Conservation (phyloP, 495 filamentous ascomycete genomes). For the Cudoniella acicularis region DNA sequence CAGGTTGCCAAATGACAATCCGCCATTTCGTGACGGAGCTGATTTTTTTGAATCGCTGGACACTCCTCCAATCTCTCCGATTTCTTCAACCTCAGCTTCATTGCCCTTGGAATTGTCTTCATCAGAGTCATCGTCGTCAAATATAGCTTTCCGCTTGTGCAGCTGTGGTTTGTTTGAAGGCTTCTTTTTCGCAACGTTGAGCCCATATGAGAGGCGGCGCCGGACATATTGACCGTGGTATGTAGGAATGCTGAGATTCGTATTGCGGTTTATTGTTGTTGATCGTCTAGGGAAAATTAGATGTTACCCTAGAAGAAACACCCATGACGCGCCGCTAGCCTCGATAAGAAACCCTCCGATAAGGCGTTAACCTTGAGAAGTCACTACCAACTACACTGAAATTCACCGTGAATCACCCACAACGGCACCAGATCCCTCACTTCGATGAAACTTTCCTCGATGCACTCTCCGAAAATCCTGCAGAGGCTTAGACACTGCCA, state of each 20-base stretch:
- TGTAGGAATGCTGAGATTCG: neutral
- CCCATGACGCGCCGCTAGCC: neutral
- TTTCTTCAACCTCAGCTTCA: slow-evolving; percentile 22
- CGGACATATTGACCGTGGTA: slow-evolving; percentile 28
- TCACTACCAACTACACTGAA: neutral
- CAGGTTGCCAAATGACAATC: slow-evolving; percentile 20
- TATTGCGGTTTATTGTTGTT: neutral
- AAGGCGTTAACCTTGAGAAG: neutral
- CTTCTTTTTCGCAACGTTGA: slow-evolving; percentile 53
- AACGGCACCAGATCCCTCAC: neutral
- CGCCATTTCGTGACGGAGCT: slow-evolving; percentile 1
- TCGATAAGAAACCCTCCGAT: neutral
- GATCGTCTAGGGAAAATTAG: neutral
- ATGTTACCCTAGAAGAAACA: no score
- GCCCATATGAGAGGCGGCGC: slow-evolving; percentile 45
- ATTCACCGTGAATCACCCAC: neutral
- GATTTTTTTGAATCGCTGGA: neutral
- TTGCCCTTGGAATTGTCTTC: slow-evolving; percentile 35
- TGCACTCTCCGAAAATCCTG: neutral
- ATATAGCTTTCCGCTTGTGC: slow-evolving; percentile 45
- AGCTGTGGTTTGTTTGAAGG: slow-evolving; percentile 22
- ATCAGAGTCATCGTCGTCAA: slow-evolving; percentile 46
- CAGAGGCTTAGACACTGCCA: neutral
- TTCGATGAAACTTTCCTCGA: neutral
- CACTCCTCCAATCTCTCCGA: slow-evolving; percentile 25